Evolutionary conservation across 352 stramenopile species (phyloP).

Genomic region (Globisporangium middletonii): DNA sequence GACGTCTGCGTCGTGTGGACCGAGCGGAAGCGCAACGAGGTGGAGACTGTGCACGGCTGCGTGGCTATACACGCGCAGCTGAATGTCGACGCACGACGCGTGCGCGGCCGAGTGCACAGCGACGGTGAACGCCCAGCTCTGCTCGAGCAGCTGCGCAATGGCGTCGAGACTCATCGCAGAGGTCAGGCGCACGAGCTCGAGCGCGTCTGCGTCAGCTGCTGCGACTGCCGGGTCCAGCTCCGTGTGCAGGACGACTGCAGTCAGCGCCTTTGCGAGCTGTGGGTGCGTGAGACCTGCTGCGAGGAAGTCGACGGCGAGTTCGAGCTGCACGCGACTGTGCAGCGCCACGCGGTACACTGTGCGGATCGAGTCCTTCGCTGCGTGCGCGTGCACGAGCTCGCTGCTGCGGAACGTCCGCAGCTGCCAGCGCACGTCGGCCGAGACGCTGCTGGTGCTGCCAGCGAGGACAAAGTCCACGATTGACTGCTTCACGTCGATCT

Average conservation of each 20-base stretch:
- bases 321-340: slow-evolving; percentile 15
- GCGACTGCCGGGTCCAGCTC: slow-evolving; percentile 13
- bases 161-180: slow-evolving; percentile 31
- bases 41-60: slow-evolving; percentile 34
- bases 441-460: background rate
- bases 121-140: slow-evolving; percentile 46
- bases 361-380: background rate
- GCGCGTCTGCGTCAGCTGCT: slow-evolving; percentile 11
- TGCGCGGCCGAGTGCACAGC: slow-evolving; percentile 25
- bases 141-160: slow-evolving; percentile 24
- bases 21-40: slow-evolving; percentile 27
- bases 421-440: slow-evolving; percentile 4
- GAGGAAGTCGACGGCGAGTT: slow-evolving; percentile 20
- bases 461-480: slow-evolving; percentile 8
- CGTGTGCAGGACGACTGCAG: slow-evolving; percentile 15
- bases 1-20: slow-evolving; percentile 14
- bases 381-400: background rate
- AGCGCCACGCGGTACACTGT: slow-evolving; percentile 17
- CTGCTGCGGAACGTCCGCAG: slow-evolving; percentile 3
- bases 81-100: slow-evolving; percentile 33
- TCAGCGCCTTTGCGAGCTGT: slow-evolving; percentile 17
- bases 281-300: slow-evolving; percentile 11
- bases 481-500: slow-evolving; percentile 11
- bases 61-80: slow-evolving; percentile 28
- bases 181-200: slow-evolving; percentile 32